A percentile compares a stretch with the other conserved stretches of the same genome.
phyloP scores from a whole-genome alignment of 2,329 filamentous ascomycete genomes.

The Didymosphaeria variabile region DNA sequence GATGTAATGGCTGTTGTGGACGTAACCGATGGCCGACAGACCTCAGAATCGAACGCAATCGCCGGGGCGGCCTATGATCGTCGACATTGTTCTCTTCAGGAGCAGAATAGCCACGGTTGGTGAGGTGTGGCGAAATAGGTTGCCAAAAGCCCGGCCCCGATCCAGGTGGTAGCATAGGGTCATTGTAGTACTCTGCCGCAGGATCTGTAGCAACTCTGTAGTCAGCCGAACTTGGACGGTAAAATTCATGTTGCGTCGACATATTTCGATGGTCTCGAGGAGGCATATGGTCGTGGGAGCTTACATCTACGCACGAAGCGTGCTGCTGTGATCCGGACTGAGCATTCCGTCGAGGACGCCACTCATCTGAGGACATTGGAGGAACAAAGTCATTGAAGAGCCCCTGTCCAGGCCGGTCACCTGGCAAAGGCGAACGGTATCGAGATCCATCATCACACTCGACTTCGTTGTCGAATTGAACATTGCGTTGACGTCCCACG shows the following conservation, averaged over 20 bases:
- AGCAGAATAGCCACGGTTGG: too few species aligned
- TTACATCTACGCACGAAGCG: not conserved
- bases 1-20: not conserved
- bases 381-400: not conserved
- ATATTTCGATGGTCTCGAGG: not conserved
- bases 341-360: not conserved
- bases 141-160: too few species aligned
- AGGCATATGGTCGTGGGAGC: not conserved
- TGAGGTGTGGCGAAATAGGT: too few species aligned
- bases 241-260: not conserved
- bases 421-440: not conserved
- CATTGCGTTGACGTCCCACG: not conserved
- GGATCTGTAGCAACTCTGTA: not conserved
- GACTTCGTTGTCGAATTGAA: not conserved
- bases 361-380: too few species aligned
- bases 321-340: not conserved
- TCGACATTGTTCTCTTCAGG: not conserved
- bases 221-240: too few species aligned
- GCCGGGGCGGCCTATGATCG: too few species aligned
- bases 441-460: not conserved
- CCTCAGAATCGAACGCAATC: not conserved
- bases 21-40: not conserved
- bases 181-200: not conserved
- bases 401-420: not conserved
- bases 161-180: not conserved